Evolutionary conservation across 1,284 basidiomycete genomes (phyloP), one percentile per base, ranked within the genome.

Genomic region (Exobasidium rhododendri): DNA sequence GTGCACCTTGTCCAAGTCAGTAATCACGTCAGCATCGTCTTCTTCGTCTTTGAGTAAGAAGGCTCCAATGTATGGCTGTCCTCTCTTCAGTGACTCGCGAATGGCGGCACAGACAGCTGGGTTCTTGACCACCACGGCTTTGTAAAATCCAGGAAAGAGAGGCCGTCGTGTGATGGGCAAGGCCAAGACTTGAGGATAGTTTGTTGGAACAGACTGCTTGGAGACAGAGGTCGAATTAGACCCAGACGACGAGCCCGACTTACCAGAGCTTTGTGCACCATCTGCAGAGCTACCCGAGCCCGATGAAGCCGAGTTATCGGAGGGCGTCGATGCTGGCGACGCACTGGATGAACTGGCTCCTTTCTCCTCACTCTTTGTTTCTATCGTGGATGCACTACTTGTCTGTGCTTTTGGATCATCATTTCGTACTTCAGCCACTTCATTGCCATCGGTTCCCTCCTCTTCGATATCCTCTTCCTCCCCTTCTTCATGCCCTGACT

Each of bases 41-140:
- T 92, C 87, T 70, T 93, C 91, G 80, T 97, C 93, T 83, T 97
- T 97, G 75, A 97, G 87, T 46, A 98, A 82, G 84, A 98, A 98
- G 26, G 94, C 96, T 62, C 96, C 94, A 64, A 99, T 87, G 81
- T 98, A 98, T 0, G 94, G 94, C 81, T 97, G 94, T 2, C 94
- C 94, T 56, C 92, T 90, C 75, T 90, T 88, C 86, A 97, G 91
- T 85, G 94, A 91, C 77, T 97, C 93, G 82, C 94, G 91, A 78
- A 98, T 92, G 4, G 93, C 93, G 20, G 89, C 87, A 64, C 97
- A 94, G 40, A 98, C 94, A 0, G 88, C 84, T 0, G 92, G 91
- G 56, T 78, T 67, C 66, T 77, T 79, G 63, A 79, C 76, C 24
- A 79, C 78, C 24, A 79, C 78, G 13, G 77, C 78, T 61, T 79